Evolutionary conservation across 2,329 filamentous ascomycete genomes (phyloP), one percentile per base, ranked within the genome.

Genomic region (Colletotrichum musicola): DNA sequence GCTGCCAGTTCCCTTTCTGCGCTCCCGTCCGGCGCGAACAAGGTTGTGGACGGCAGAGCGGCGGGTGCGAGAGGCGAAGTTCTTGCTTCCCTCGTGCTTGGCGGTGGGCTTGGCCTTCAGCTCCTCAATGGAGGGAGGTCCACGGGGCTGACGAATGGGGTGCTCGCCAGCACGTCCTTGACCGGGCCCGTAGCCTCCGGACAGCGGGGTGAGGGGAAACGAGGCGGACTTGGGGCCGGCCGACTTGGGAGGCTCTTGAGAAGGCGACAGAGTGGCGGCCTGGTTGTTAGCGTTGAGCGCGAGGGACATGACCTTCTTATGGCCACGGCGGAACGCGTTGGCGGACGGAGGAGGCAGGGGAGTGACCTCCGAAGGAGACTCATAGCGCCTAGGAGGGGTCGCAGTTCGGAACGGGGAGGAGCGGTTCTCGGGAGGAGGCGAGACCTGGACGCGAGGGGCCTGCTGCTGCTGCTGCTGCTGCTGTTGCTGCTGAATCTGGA

Each of bases 51-150:
- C 90, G 27, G 96, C 96, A 74, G 93, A 94, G 72, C 95, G 94
- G 69, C 96, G 94, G 76, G 97, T 95, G 70, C 96, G 94, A 64
- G 94, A 90, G 12, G 93, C 92, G 81, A 99, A 99, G 84, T 99
- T 99, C 89, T 98, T 91, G 89, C 95, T 98, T 25, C 95, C 96
- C 79, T 98, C 95, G 72, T 95, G 89, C 83, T 94, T 97, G 73
- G 93, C 91, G 9, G 95, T 98, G 1, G 96, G 96, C 82, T 95
- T 96, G 20, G 91, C 88, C 76, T 92, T 89, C 69, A 99, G 89
- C 82, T 99, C 96, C 73, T 99, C 96, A 58, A 98, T 87, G 14
- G 93, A 90, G 14, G 96, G 96, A 25, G 96, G 96, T 5, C 95
- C 95, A 72, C 94, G 93, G 60, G 96, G 96, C 81, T 99, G 96